A percentile compares a stretch with the other conserved stretches of the same genome.
phyloP scores from a whole-genome alignment of 805 yeast genomes.

The Priceomyces medius region DNA sequence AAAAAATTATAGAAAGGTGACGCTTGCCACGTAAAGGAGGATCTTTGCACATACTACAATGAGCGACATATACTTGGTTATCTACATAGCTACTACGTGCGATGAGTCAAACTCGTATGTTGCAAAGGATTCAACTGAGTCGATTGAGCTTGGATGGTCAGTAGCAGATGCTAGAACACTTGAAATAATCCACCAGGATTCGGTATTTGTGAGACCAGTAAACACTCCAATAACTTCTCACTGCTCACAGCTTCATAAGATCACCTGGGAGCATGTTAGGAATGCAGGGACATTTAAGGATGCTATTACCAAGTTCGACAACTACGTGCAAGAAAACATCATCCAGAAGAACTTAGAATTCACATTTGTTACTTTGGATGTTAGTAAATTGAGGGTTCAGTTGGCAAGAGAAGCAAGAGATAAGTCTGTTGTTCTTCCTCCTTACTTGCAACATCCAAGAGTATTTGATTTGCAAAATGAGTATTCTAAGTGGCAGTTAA shows the following conservation, averaged over 20 bases:
- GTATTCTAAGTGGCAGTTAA: conserved; percentile 64
- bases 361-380: conserved; percentile 62
- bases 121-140: conserved; percentile 66
- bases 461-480: conserved; percentile 77
- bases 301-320: conserved; percentile 57
- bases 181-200: conserved; percentile 40
- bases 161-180: conserved; percentile 55
- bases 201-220: conserved; percentile 56
- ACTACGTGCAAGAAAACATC: conserved; percentile 44
- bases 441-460: conserved; percentile 70
- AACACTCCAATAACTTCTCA: conserved; percentile 65
- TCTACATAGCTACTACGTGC: conserved; percentile 63
- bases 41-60: conserved; percentile 20
- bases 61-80: conserved; percentile 59
- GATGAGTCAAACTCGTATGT: conserved; percentile 61
- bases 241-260: conserved; percentile 50
- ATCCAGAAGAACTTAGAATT: conserved; percentile 48
- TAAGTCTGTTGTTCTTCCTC: conserved; percentile 67
- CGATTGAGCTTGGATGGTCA: conserved; percentile 68
- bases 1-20: neutral
- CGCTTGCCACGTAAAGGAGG: neutral
- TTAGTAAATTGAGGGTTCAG: conserved; percentile 74
- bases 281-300: conserved; percentile 60
- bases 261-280: conserved; percentile 62
- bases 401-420: conserved; percentile 81